Evolutionary conservation across 441 rosid species (phyloP).

Genomic region (Viola pubescens): DNA sequence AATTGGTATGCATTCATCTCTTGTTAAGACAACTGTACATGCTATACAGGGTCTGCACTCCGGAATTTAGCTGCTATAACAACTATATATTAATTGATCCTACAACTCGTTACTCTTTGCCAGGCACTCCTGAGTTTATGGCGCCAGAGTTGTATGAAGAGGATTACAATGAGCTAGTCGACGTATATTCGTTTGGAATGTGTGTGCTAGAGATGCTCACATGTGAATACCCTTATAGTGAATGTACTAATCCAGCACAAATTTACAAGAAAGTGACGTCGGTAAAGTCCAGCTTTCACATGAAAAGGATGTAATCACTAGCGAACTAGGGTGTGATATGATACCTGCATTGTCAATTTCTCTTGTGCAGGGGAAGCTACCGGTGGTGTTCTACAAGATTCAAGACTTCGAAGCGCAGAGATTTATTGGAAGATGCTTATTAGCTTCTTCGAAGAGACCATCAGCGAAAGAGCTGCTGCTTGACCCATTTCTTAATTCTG

Average conservation of each 20-base stretch:
- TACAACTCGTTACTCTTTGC: conserved; percentile 6
- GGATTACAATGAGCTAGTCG: conserved; percentile 71
- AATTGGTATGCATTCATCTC: conserved; percentile 37
- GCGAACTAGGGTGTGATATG: not conserved
- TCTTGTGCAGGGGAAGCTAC: conserved; percentile 52
- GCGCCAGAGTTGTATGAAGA: conserved; percentile 86
- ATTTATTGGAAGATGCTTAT: conserved; percentile 77
- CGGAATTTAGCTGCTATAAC: not conserved
- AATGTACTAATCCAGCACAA: conserved; percentile 66
- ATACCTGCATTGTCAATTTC: not conserved
- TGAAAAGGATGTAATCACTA: not conserved
- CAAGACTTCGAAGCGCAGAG: conserved; percentile 49
- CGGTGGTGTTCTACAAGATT: conserved; percentile 56
- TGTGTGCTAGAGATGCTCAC: conserved; percentile 78
- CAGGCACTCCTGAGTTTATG: conserved; percentile 81
- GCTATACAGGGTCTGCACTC: not conserved
- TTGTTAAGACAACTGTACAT: not conserved
- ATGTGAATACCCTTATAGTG: conserved; percentile 64
- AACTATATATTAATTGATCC: not conserved
- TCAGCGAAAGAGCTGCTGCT: conserved; percentile 57
- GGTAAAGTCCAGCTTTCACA: conserved; percentile 25
- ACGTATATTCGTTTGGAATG: conserved; percentile 78
- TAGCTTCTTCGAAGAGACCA: conserved; percentile 47
- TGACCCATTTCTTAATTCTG: conserved; percentile 60
- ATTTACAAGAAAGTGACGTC: conserved; percentile 78